Evolutionary conservation across 148 eudicot genomes (phyloP).

Genomic region (Chenopodium quinoa): DNA sequence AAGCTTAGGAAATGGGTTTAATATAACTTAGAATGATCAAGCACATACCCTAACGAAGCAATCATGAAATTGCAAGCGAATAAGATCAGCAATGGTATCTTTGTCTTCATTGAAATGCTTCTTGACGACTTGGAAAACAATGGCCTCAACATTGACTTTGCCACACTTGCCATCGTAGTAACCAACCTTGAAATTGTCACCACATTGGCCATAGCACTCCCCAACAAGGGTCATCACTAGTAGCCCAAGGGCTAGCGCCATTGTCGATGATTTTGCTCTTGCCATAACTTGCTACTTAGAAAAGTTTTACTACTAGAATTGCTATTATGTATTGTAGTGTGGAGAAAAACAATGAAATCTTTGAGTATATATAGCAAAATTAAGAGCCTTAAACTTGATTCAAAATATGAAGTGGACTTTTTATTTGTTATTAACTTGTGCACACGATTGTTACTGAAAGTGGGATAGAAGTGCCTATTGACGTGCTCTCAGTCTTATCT

Average conservation of each 20-base stretch:
- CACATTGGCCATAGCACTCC: conserved; percentile 23
- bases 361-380: not conserved
- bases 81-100: conserved; percentile 28
- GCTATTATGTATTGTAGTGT: conserved; percentile 3
- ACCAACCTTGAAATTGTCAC: conserved; percentile 4
- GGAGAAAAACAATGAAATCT: not conserved
- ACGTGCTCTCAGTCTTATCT: not conserved
- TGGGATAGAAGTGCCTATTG: not conserved
- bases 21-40: not conserved
- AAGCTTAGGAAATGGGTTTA: no score
- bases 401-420: not conserved
- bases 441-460: not conserved
- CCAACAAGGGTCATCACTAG: conserved; percentile 29
- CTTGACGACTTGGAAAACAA: conserved; percentile 19
- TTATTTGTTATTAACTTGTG: not conserved
- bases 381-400: not conserved
- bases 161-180: conserved; percentile 23
- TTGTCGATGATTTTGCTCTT: conserved; percentile 11
- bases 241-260: conserved; percentile 20
- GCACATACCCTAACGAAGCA: conserved; percentile 29
- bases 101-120: not conserved
- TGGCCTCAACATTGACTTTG: conserved; percentile 16
- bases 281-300: conserved; percentile 14
- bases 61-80: conserved; percentile 34
- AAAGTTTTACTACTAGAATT: not conserved